Conservation (phyloP, 1,284 basidiomycete species). For the Boletus mariae region DNA sequence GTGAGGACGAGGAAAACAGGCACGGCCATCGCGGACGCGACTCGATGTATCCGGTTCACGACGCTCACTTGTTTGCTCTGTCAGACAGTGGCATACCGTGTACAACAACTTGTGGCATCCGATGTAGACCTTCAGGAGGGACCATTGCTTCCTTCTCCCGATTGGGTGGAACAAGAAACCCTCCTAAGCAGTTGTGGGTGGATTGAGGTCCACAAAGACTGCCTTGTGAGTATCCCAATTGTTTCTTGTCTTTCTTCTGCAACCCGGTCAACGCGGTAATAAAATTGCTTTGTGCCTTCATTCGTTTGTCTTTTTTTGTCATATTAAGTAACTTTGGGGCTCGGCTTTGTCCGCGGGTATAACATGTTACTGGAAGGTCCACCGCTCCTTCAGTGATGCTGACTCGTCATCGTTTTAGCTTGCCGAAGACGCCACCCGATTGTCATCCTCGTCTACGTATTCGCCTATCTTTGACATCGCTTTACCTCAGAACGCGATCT, state of each 20-base stretch:
- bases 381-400: conserved; percentile 8
- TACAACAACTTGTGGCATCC: conserved; percentile 54
- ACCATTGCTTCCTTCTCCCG: conserved; percentile 63
- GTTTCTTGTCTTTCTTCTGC: background rate
- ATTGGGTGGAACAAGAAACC: conserved; percentile 70
- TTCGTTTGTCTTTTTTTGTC: background rate
- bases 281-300: conserved; percentile 3
- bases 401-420: conserved; percentile 38
- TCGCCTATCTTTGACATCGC: conserved; percentile 52
- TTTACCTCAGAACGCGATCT: conserved; percentile 33
- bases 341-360: conserved; percentile 8
- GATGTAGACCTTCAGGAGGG: conserved; percentile 65
- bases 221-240: conserved; percentile 53
- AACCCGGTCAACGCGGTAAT: background rate
- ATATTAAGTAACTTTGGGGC: background rate
- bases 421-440: conserved; percentile 42
- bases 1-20: conserved; percentile 57
- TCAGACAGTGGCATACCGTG: conserved; percentile 62
- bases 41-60: conserved; percentile 54
- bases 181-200: conserved; percentile 66
- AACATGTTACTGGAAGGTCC: conserved; percentile 8
- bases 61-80: conserved; percentile 70
- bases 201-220: conserved; percentile 65
- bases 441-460: conserved; percentile 47
- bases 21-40: conserved; percentile 41